Evolutionary conservation across 2,329 filamentous ascomycete species (phyloP).

Genomic region (Microdochium bolleyi): DNA sequence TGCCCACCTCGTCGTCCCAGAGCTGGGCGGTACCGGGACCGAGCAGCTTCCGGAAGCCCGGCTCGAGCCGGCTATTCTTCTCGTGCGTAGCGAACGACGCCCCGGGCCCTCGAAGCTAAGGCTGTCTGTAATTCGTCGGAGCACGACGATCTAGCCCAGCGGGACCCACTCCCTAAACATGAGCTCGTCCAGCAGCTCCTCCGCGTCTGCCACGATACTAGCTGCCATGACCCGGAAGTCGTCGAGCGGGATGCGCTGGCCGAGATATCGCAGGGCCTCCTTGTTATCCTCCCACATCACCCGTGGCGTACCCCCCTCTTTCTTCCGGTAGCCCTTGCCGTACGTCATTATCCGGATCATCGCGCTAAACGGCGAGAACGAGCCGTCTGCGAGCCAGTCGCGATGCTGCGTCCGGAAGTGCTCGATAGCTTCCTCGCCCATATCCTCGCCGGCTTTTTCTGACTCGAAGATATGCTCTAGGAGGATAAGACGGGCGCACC

Average conservation of each 20-base stretch:
- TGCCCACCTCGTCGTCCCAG: too few species aligned
- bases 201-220: not conserved
- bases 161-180: not conserved
- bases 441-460: not conserved
- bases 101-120: not conserved
- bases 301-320: not conserved
- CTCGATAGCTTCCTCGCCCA: not conserved
- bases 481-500: not conserved
- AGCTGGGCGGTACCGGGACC: too few species aligned
- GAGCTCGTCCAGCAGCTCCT: not conserved
- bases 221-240: not conserved
- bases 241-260: not conserved
- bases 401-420: not conserved
- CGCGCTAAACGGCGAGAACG: not conserved
- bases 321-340: not conserved
- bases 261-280: not conserved
- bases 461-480: not conserved
- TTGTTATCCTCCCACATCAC: not conserved
- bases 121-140: not conserved
- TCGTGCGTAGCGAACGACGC: too few species aligned
- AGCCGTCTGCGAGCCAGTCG: not conserved
- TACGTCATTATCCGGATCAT: not conserved
- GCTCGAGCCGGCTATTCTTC: too few species aligned
- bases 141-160: not conserved
- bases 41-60: too few species aligned